phyloP scores from a whole-genome alignment of 306 rosid species.

The Myrica gale region DNA sequence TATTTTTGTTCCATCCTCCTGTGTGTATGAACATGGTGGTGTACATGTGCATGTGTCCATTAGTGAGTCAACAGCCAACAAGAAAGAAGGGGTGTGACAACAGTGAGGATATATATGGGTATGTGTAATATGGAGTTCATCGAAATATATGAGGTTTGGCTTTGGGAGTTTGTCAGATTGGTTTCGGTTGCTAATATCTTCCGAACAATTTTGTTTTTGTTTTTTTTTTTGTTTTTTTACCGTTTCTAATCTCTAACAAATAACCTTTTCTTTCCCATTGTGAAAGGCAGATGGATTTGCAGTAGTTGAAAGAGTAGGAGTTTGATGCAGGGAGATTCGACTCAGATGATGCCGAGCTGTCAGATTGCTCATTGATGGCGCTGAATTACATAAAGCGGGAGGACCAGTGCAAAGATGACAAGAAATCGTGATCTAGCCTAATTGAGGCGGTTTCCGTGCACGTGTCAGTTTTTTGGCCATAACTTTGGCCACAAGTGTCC shows the following conservation, averaged over 20 bases:
- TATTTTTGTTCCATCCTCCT: neutral
- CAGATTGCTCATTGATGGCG: no score
- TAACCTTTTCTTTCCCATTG: slow-evolving; percentile 21
- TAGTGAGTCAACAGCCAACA: neutral
- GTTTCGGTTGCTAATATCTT: neutral
- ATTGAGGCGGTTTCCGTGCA: no score
- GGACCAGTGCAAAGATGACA: no score
- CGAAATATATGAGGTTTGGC: neutral
- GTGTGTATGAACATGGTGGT: neutral
- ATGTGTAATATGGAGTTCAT: neutral
- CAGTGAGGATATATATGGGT: neutral
- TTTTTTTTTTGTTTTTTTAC: no score
- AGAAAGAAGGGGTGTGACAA: neutral
- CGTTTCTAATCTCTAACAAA: neutral
- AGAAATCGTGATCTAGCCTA: no score
- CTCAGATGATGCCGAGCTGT: no score
- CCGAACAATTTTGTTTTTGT: no score
- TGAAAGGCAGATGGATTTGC: slow-evolving; percentile 81
- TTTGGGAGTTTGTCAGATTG: neutral
- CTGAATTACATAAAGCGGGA: no score
- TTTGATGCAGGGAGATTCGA: no score
- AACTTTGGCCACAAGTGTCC: no score
- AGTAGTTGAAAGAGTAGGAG: slow-evolving; percentile 71
- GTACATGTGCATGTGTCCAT: neutral
- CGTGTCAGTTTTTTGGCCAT: no score